Evolutionary conservation across 1,284 basidiomycete genomes (phyloP), one percentile per base, ranked within the genome.

Genomic region (Moniliella sp.): DNA sequence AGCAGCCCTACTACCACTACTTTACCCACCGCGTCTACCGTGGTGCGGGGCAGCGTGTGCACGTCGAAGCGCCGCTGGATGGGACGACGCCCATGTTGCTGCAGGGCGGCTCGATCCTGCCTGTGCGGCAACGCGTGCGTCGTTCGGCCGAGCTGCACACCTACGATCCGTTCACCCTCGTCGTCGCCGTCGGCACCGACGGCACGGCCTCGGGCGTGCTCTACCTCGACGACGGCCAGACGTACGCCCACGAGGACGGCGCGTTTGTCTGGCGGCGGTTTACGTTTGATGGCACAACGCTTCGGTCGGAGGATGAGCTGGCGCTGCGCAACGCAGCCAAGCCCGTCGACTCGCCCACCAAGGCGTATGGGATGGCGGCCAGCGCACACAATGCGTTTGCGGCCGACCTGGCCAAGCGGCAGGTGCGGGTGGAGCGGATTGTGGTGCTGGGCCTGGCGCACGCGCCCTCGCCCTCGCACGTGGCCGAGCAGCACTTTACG

Each of bases 1-100:
- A 81, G n/a, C 43, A 79, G 74, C 75, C 83, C 2, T 94, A 93
- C 68, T 97, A 94, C 61, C 75, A 94, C 65, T 97, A 88, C 65
- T 81, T 83, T 65, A 46, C 52, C 15, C 45, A 50, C 32, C 39
- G 53, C 15, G 30, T 52, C 28, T 74, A 81, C 64, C 74, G 71
- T 23, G 52, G 70, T 1, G 53, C 68, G 7, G 67, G 70, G 39
- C 75, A 74, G 43, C 41, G 50, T 7, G 66, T 88, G 48, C 76
- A 70, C 1, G 70, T 93, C 12, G 66, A 75, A 0, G 77, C 81
- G 0, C 77, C 71, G 0, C 67, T 94, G 4, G 66, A 78, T 42
- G 71, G 77, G 37, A 36, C 57, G 28, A 65, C 88, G 36, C 91
- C 88, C 3, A 64, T 94, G 16, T 71, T 94, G 50, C 67, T 86